Evolutionary conservation across 1,284 basidiomycete species (phyloP).

Genomic region (Macrocystidia cucumis): DNA sequence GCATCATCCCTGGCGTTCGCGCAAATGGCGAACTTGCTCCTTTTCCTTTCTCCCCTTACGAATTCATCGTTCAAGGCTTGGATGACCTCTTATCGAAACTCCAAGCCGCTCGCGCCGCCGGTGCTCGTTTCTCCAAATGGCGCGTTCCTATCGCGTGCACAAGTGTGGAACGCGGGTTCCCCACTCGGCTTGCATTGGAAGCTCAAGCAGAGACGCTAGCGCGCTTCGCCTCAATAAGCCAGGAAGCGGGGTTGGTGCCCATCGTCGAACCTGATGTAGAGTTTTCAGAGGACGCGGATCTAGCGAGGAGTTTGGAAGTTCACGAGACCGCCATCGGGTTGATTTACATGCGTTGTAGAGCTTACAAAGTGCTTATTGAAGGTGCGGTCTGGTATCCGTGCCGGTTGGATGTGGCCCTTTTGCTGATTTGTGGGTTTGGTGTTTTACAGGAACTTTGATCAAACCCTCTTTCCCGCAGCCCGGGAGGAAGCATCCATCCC

Average conservation of each 20-base stretch:
- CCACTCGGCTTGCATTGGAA: constrained; percentile 31
- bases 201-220: constrained; percentile 36
- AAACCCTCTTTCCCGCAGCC: constrained; percentile 48
- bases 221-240: constrained; percentile 37
- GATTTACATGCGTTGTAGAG: constrained; percentile 36
- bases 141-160: constrained; percentile 40
- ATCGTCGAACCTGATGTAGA: constrained; percentile 49
- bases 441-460: constrained; percentile 32
- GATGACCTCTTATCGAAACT: constrained; percentile 36
- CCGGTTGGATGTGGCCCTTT: not conserved
- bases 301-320: constrained; percentile 37
- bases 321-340: constrained; percentile 35
- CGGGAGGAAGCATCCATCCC: constrained; percentile 32
- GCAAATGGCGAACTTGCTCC: constrained; percentile 42
- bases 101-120: constrained; percentile 32
- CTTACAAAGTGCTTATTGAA: constrained; percentile 42
- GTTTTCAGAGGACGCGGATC: constrained; percentile 37
- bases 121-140: constrained; percentile 47
- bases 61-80: constrained; percentile 42
- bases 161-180: constrained; percentile 21
- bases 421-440: constrained; percentile 2
- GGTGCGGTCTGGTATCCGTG: constrained; percentile 19
- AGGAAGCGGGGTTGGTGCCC: constrained; percentile 41
- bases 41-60: constrained; percentile 32
- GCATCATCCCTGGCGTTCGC: constrained; percentile 42